Evolutionary conservation across 177 flowering plant species (phyloP).

Genomic region (Vitis hybrid): DNA sequence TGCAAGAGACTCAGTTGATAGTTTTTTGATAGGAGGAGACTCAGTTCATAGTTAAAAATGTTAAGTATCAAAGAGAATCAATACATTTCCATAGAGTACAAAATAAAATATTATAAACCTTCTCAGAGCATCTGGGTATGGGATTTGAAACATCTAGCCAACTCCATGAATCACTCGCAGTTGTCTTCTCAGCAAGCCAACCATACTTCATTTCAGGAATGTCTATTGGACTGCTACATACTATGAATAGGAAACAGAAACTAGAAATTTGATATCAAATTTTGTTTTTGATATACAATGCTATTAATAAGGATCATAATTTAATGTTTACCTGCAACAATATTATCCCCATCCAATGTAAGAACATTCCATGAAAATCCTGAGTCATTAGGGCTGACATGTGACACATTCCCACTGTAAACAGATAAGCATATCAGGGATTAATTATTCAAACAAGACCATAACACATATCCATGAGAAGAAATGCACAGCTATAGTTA

Average conservation of each 20-base stretch:
- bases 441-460: background rate
- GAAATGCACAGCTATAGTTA: background rate
- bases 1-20: background rate
- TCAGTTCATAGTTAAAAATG: too few relatives aligned
- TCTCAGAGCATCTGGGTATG: constrained; percentile 52
- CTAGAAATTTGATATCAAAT: background rate
- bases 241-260: constrained; percentile 34
- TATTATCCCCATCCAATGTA: constrained; percentile 73
- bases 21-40: too few relatives aligned
- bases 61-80: constrained; percentile 1
- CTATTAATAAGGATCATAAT: background rate
- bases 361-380: constrained; percentile 71
- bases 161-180: constrained; percentile 48
- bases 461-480: background rate
- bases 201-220: constrained; percentile 85
- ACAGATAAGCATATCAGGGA: constrained; percentile 8
- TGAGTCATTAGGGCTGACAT: constrained; percentile 64
- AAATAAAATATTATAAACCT: constrained; percentile 41
- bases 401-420: constrained; percentile 65
- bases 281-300: background rate
- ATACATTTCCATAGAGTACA: background rate
- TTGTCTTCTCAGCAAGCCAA: constrained; percentile 26
- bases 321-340: constrained; percentile 68
- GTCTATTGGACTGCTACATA: constrained; percentile 79
- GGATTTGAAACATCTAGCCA: constrained; percentile 79